Evolutionary conservation across 2,329 filamentous ascomycete species (phyloP), one percentile per base, ranked within the genome.

Genomic region (Didymella keratinophila): DNA sequence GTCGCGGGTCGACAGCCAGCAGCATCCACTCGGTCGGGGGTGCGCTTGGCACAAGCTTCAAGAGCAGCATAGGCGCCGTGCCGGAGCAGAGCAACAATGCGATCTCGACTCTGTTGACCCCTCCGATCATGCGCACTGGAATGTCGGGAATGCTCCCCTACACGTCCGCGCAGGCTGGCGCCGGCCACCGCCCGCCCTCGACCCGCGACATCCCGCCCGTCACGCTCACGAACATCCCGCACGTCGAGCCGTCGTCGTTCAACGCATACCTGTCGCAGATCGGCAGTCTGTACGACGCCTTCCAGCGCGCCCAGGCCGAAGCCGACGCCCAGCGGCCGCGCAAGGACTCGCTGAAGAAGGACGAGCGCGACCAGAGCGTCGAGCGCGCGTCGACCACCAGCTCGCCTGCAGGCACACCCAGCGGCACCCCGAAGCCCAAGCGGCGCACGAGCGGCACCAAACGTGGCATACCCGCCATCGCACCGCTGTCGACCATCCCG

Each of bases 121-220:
- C 92, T 27, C 92, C 94, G 3, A 96, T 97, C 66, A 87, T 96
- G 56, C 87, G 94, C 64, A 96, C 93, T 2, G 93, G 94, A 56
- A 25, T 25, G 23, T 25, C 23, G 27, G 27, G 27, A 2, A 84
- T 97, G 48, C 83, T 93, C 53, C 90, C 93, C 21, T 90, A 96
- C 76, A 89, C 89, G 0, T 83, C 88, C 2, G 87, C 89, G 2
- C 86, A 91, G 1, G 77, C 78, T 16, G 86, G 87, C n/a, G 90
- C 87, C 68, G 82, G 88, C 14, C 91, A 95, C 71, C 94, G 89
- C 67, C 89, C 91, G 14, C 94, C 94, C 0, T 96, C 92, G 1
- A 84, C 91, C 18, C 87, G 87, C 76, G 94, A 99, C 73, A 99
- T 99, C 36, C 94, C 94, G 1, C 94, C 94, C 0, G 95, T 99